phyloP scores from a whole-genome alignment of 164 flowering plant species.

The Tetracentron sinense region DNA sequence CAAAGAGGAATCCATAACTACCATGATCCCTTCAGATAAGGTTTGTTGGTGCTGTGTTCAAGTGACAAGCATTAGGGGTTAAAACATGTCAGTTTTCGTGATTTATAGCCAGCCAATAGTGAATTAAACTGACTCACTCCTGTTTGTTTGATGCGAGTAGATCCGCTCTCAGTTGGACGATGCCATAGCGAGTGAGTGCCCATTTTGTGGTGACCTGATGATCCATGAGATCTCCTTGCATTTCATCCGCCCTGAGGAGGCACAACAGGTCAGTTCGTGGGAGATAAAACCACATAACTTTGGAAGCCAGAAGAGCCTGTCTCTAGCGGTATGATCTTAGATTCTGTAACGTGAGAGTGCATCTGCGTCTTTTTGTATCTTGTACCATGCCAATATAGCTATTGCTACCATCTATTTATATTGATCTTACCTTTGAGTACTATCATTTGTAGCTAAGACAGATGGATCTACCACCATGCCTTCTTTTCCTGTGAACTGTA shows the following conservation, averaged over 20 bases:
- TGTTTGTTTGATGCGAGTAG: slow-evolving; percentile 26
- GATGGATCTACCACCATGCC: too few species aligned
- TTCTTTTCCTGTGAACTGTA: too few species aligned
- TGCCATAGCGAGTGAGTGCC: slow-evolving; percentile 97
- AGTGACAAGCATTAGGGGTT: background rate
- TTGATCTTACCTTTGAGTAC: too few species aligned
- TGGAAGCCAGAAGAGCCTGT: slow-evolving; percentile 55
- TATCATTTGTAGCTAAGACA: too few species aligned
- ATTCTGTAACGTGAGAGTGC: background rate
- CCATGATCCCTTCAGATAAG: slow-evolving; percentile 67
- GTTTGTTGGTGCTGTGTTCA: slow-evolving; percentile 28
- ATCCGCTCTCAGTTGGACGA: slow-evolving; percentile 91
- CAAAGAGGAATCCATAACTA: slow-evolving; percentile 55
- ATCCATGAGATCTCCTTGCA: slow-evolving; percentile 84
- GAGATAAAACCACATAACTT: slow-evolving; percentile 59
- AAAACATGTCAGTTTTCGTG: background rate
- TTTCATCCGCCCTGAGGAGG: slow-evolving; percentile 67
- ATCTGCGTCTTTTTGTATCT: background rate
- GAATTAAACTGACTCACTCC: background rate
- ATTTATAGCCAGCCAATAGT: background rate
- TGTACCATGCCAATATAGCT: background rate
- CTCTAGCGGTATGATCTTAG: slow-evolving; percentile 43
- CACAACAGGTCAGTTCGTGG: slow-evolving; percentile 65
- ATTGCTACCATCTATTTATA: background rate
- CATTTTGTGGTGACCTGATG: slow-evolving; percentile 97